A percentile compares a stretch with the other conserved stretches of the same genome.
Evolutionary conservation across 2,329 filamentous ascomycete genomes (phyloP).

Genomic region (Neonectria neomacrospora): DNA sequence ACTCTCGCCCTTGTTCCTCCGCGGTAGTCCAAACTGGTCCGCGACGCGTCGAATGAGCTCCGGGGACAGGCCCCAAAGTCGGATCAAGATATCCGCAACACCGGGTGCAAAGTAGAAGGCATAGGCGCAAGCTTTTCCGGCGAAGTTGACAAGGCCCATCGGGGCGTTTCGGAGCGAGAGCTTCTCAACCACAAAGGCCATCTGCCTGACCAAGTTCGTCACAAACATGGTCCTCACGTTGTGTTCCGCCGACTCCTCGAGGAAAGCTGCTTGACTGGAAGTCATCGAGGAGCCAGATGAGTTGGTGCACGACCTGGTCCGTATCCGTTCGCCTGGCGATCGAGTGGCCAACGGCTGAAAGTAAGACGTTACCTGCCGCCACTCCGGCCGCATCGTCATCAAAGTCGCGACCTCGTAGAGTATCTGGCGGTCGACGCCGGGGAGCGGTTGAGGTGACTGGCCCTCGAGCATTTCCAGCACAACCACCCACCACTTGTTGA

Average conservation of each 20-base stretch:
- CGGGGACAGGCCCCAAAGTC: constrained; percentile 80
- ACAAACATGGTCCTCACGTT: constrained; percentile 90
- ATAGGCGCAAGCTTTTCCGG: constrained; percentile 90
- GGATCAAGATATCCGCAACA: constrained; percentile 83
- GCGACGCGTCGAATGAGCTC: constrained; percentile 77
- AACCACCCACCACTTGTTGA: constrained; percentile 92
- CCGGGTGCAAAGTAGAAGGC: constrained; percentile 94
- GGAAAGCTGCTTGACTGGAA: constrained; percentile 68
- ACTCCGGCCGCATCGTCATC: constrained; percentile 90
- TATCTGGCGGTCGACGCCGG: constrained; percentile 83
- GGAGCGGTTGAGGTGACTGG: constrained; percentile 73
- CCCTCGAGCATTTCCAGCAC: constrained; percentile 85
- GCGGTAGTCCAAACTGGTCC: constrained; percentile 73
- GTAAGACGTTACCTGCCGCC: constrained; percentile 77
- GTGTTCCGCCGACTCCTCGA: constrained; percentile 79
- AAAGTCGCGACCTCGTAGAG: constrained; percentile 82
- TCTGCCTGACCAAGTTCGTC: constrained; percentile 82
- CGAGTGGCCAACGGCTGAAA: constrained; percentile 72
- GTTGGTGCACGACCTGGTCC: constrained; percentile 58
- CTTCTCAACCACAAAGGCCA: constrained; percentile 88
- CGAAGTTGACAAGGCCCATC: constrained; percentile 80
- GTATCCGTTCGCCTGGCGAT: constrained; percentile 58
- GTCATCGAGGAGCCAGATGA: constrained; percentile 72
- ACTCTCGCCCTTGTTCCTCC: constrained; percentile 65
- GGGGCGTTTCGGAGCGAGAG: constrained; percentile 80